Evolutionary conservation across 495 filamentous ascomycete species (phyloP).

Genomic region (Hyphodiscus hymeniophilus): DNA sequence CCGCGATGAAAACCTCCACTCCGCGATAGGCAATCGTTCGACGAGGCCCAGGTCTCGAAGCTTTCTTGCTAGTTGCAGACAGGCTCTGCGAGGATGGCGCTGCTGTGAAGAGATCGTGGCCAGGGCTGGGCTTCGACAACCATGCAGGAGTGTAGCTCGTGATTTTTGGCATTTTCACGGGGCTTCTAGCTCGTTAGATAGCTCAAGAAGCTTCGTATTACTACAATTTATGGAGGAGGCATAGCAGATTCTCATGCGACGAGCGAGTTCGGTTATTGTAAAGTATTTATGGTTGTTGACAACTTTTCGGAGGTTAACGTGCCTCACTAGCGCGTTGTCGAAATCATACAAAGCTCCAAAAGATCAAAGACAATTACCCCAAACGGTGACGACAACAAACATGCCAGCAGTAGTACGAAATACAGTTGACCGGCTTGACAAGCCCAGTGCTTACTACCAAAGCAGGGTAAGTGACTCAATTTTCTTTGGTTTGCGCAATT

Average conservation of each 20-base stretch:
- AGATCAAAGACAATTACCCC: conserved; percentile 6
- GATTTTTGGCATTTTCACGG: conserved; percentile 62
- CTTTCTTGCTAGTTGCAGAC: conserved; percentile 27
- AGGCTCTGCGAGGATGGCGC: conserved; percentile 12
- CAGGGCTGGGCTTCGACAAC: conserved; percentile 68
- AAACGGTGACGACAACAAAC: conserved; percentile 16
- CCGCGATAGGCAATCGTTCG: conserved; percentile 66
- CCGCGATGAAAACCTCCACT: conserved; percentile 75
- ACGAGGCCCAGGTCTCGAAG: conserved; percentile 43
- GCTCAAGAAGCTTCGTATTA: conserved; percentile 10
- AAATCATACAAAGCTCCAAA: not conserved
- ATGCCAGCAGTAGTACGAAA: conserved; percentile 32
- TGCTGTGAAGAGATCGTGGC: conserved; percentile 56
- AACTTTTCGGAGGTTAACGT: conserved; percentile 12
- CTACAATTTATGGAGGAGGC: not conserved
- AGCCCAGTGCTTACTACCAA: conserved; percentile 79
- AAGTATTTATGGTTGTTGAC: conserved; percentile 10
- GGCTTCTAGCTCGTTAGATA: not conserved
- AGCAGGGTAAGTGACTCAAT: conserved; percentile 53
- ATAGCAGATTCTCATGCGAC: conserved; percentile 6
- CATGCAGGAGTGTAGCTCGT: conserved; percentile 74
- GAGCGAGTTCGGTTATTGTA: not conserved
- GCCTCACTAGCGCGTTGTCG: conserved; percentile 15
- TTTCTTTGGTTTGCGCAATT: not conserved
- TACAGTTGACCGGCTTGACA: conserved; percentile 82